Evolutionary conservation across 2,329 filamentous ascomycete species (phyloP).

Genomic region (Diplodia sapinea): DNA sequence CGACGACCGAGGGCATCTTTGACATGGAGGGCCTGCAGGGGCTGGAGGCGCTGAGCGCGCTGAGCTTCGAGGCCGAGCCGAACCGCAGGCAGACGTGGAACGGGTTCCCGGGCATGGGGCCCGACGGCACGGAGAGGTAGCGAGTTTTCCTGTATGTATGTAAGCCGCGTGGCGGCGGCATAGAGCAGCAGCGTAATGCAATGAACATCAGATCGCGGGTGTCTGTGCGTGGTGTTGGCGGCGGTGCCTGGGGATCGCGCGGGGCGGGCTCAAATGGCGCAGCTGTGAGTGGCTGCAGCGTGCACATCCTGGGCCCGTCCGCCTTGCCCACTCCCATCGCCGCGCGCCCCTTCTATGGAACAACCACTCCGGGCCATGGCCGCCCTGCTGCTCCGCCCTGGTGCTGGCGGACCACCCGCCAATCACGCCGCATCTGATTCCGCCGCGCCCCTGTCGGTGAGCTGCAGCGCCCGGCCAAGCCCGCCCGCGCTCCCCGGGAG

Average conservation of each 20-base stretch:
- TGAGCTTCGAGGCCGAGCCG: conserved; percentile 10
- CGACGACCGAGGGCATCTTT: conserved; percentile 7
- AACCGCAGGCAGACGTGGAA: conserved; percentile 28
- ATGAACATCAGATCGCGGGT: background rate
- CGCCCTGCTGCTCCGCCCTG: conserved; percentile 7
- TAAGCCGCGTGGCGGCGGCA: too few relatives aligned
- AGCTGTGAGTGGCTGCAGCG: conserved; percentile 7
- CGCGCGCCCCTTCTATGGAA: background rate
- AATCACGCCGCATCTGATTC: conserved; percentile 11
- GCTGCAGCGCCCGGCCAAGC: conserved; percentile 25
- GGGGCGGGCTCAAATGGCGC: conserved; percentile 4
- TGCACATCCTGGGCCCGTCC: background rate
- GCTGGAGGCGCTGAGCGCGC: conserved; percentile 14
- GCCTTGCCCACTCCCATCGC: background rate
- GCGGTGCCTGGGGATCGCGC: background rate
- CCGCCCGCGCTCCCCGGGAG: conserved; percentile 7
- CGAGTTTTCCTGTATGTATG: conserved; percentile 6
- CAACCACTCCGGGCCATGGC: conserved; percentile 3
- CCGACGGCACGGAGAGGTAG: background rate
- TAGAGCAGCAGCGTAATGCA: background rate
- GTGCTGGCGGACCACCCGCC: background rate
- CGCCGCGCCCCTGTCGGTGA: conserved; percentile 17
- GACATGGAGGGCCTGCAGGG: conserved; percentile 24
- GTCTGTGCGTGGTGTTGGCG: conserved; percentile 2
- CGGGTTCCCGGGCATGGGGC: conserved; percentile 12